Base-by-base conservation (phyloP, 768 basidiomycete genomes). In the Lactarius trivialis region DNA sequence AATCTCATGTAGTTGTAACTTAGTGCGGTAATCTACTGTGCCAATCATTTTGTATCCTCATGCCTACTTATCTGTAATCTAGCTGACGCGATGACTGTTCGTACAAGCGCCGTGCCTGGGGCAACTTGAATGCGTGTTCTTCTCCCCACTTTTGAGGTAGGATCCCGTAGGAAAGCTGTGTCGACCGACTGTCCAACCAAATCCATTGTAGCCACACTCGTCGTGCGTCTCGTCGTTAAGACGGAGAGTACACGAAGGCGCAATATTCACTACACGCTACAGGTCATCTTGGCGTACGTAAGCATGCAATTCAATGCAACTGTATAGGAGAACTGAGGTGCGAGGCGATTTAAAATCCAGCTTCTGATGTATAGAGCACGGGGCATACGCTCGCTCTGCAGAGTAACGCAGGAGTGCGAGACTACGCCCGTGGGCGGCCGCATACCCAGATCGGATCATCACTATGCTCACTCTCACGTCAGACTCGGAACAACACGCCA, bases 211-310 rank as follows among this genome's bases (percentile, higher is more conserved):
- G 45, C 26, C 4, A 2, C 55, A 7, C 34, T 34, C 43, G 7
- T 7, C 32, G 7, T 21, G 32, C 28, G 33, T 7, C 9, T 58
- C 56, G 49, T 63, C 64, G 4, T 65, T 30, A 64, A 70, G 28
- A 81, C 83, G 43, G 77, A 77, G 58, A 43, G 41, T 72, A 74
- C 43, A 78, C 70, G n/a, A n/a, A n/a, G n/a, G n/a, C n/a, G n/a
- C n/a, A n/a, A n/a, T n/a, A n/a, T n/a, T n/a, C n/a, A n/a, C n/a
- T n/a, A n/a, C n/a, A n/a, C n/a, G n/a, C n/a, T n/a, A n/a, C n/a
- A n/a, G n/a, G n/a, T n/a, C n/a, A n/a, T n/a, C n/a, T n/a, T 8
- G 19, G 1, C 14, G 43, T 45, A 45, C 43, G 43, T 45, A 45
- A 2, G 6, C 8, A 34, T n/a, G n/a, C 30, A 30, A 30, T 6